phyloP scores from a whole-genome alignment of 2,329 filamentous ascomycete genomes.

The Tympanopsis confertula region DNA sequence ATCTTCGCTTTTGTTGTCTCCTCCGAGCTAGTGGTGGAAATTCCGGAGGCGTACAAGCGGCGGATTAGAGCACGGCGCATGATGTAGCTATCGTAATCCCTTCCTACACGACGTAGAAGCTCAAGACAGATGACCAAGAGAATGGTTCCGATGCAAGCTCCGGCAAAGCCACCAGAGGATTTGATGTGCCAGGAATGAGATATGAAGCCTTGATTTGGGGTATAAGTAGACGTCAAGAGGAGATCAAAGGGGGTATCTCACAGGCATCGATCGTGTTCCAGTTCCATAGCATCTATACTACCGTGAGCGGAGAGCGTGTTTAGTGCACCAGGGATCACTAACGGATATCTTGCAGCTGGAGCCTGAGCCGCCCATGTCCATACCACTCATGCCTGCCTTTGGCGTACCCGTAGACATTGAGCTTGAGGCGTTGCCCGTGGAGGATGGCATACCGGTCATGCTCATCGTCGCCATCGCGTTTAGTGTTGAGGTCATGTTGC shows the following conservation, averaged over 20 bases:
- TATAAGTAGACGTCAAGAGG: background rate
- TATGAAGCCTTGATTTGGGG: slow-evolving; percentile 28
- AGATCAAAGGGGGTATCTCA: background rate
- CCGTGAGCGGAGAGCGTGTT: background rate
- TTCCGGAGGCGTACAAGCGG: slow-evolving; percentile 5
- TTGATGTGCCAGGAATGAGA: slow-evolving; percentile 43
- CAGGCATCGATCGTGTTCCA: slow-evolving; percentile 42
- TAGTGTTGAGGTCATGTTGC: background rate
- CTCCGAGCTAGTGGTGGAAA: background rate
- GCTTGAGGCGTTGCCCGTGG: background rate
- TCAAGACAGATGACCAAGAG: slow-evolving; percentile 47
- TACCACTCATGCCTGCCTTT: background rate
- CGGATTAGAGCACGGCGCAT: slow-evolving; percentile 21
- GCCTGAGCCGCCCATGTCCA: slow-evolving; percentile 1
- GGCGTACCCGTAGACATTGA: too few species aligned
- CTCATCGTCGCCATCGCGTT: background rate
- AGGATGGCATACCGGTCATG: background rate
- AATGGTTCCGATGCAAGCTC: slow-evolving; percentile 45
- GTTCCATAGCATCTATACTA: slow-evolving; percentile 43
- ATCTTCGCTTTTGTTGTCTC: slow-evolving; percentile 2
- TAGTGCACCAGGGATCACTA: background rate
- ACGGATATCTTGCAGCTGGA: background rate
- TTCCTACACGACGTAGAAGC: slow-evolving; percentile 37
- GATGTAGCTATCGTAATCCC: slow-evolving; percentile 43
- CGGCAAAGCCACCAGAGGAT: slow-evolving; percentile 43